These are phyloP conservation scores for Clonostachys rosea DNA, from an alignment of 2,329 filamentous ascomycete species.

Conservation along the genomic window DNA sequence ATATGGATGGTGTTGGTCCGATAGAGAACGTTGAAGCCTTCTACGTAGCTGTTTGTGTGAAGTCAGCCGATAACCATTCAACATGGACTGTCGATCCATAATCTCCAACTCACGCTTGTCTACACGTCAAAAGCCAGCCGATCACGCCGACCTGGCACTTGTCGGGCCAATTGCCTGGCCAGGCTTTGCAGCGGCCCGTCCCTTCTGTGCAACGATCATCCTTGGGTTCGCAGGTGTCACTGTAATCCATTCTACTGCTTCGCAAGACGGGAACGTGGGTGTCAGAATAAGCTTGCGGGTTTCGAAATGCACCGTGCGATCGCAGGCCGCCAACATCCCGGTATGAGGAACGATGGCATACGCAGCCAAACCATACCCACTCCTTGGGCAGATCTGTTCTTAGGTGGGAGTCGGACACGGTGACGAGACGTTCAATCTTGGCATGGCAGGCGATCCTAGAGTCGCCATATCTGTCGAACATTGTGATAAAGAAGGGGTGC, in stretches of 20 bases:
- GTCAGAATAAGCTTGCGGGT: not conserved
- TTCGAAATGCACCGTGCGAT: no score
- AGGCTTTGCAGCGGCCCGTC: not conserved
- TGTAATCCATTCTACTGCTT: not conserved
- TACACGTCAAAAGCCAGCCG: constrained; percentile 5
- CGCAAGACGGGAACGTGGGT: no score
- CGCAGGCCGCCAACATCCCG: no score
- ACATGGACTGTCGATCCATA: not conserved
- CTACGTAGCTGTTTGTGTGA: constrained; percentile 2
- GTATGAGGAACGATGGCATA: constrained; percentile 1
- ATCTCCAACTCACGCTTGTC: constrained; percentile 2
- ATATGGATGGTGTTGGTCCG: constrained; percentile 6
- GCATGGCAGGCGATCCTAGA: not conserved
- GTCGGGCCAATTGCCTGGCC: not conserved
- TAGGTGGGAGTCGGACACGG: no score
- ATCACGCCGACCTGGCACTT: constrained; percentile 3
- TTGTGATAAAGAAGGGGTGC: not conserved
- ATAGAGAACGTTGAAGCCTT: constrained; percentile 6
- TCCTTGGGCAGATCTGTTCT: no score
- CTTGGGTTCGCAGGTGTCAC: not conserved
- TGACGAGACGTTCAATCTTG: no score
- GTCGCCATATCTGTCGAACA: no score
- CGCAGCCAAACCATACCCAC: constrained; percentile 4
- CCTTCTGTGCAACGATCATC: not conserved
- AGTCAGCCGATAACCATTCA: not conserved